Evolutionary conservation across 2,329 filamentous ascomycete species (phyloP).

Genomic region (Talaromyces amestolkiae): DNA sequence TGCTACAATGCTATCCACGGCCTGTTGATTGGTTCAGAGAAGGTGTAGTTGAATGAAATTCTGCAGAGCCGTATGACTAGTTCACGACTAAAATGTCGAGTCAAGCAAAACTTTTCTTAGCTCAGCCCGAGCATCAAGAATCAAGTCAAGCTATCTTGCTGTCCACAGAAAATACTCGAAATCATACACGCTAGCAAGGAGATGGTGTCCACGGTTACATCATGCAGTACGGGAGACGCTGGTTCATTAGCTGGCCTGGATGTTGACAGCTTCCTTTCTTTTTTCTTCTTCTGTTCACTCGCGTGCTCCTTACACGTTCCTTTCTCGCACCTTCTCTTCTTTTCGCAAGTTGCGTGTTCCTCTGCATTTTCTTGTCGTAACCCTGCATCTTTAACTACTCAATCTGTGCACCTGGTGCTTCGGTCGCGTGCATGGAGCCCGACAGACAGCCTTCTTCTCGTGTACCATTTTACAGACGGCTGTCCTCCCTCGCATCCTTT

Average conservation of each 20-base stretch:
- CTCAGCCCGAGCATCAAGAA: not conserved
- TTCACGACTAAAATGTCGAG: not conserved
- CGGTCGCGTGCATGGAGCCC: slow-evolving; percentile 9
- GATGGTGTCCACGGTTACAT: not conserved
- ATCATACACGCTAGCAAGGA: not conserved
- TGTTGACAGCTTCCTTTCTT: slow-evolving; percentile 5
- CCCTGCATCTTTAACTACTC: not conserved
- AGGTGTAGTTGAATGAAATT: not conserved
- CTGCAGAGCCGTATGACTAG: slow-evolving; percentile 1
- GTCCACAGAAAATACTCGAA: not conserved
- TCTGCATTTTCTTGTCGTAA: not conserved
- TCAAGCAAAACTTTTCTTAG: not conserved
- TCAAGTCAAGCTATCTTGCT: not conserved
- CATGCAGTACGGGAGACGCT: not conserved
- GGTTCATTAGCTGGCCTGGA: not conserved
- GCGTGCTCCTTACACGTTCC: not conserved
- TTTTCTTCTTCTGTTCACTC: not conserved
- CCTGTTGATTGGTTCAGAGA: not conserved
- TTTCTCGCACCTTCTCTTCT: not conserved
- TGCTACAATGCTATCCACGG: not conserved
- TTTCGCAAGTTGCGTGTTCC: not conserved
- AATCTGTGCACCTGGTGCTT: not conserved
- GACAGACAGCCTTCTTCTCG: not conserved
- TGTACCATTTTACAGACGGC: not conserved
- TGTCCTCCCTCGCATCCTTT: not conserved